These are phyloP conservation scores for Exophiala viscosa DNA, from an alignment of 2,329 filamentous ascomycete genomes.

Conservation along the genomic window DNA sequence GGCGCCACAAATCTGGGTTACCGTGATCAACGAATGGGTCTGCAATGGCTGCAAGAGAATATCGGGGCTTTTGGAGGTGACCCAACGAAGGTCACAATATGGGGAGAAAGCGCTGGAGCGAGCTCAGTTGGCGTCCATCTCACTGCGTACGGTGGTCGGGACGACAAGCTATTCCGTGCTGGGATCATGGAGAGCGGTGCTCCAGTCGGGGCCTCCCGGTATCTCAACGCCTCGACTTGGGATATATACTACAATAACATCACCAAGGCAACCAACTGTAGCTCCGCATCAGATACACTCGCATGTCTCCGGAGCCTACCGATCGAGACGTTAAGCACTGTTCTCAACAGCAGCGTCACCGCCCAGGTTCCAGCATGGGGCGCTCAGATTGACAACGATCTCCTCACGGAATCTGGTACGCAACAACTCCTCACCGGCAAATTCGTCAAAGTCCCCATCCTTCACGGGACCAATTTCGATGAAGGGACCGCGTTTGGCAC, in stretches of 20 bases:
- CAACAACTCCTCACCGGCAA: conserved; percentile 54
- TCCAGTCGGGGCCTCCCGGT: conserved; percentile 19
- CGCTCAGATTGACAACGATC: conserved; percentile 48
- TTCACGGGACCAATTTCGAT: conserved; percentile 63
- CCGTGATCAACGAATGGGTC: conserved; percentile 36
- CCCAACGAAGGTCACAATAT: conserved; percentile 37
- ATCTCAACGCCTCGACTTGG: conserved; percentile 8
- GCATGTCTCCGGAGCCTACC: conserved; percentile 61
- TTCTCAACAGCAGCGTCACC: conserved; percentile 42
- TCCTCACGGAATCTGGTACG: conserved; percentile 49
- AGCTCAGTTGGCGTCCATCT: conserved; percentile 42
- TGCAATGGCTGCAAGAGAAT: conserved; percentile 40
- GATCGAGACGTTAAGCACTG: conserved; percentile 56
- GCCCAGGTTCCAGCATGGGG: conserved; percentile 11
- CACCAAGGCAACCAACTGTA: conserved; percentile 58
- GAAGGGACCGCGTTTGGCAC: conserved; percentile 60
- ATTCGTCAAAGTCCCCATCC: conserved; percentile 62
- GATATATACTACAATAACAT: conserved; percentile 55
- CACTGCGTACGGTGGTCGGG: conserved; percentile 52
- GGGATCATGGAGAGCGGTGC: conserved; percentile 52
- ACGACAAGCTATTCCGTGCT: conserved; percentile 53
- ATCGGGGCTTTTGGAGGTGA: conserved; percentile 37
- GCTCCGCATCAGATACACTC: conserved; percentile 54
- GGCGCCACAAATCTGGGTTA: conserved; percentile 56
- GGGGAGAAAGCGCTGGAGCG: conserved; percentile 37